phyloP scores from a whole-genome alignment of 1,284 basidiomycete species.

The Pulchroboletus neoregius region DNA sequence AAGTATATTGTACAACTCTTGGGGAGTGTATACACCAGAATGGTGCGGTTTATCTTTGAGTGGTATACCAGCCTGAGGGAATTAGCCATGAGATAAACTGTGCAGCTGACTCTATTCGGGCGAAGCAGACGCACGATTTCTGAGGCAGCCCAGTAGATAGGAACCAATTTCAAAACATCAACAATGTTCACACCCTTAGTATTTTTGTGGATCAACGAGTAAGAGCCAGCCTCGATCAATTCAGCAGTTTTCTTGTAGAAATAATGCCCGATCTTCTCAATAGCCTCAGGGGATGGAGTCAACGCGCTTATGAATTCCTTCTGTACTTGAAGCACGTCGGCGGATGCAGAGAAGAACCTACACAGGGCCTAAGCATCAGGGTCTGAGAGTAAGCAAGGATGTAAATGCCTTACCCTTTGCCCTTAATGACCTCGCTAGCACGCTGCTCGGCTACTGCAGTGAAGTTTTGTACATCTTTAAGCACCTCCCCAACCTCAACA shows the following conservation, averaged over 20 bases:
- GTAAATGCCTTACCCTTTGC: constrained; percentile 47
- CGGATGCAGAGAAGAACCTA: constrained; percentile 57
- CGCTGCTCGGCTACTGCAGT: constrained; percentile 46
- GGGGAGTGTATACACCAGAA: constrained; percentile 55
- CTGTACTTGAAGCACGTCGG: constrained; percentile 43
- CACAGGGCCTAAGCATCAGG: background rate
- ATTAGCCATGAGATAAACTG: constrained; percentile 5
- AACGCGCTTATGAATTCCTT: constrained; percentile 48
- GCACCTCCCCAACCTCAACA: constrained; percentile 48
- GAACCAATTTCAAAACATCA: constrained; percentile 63
- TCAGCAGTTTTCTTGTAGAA: constrained; percentile 60
- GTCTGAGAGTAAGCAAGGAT: background rate
- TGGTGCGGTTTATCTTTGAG: constrained; percentile 57
- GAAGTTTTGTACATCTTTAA: constrained; percentile 48
- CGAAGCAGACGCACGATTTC: constrained; percentile 52
- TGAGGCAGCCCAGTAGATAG: constrained; percentile 63
- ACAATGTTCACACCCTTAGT: constrained; percentile 62
- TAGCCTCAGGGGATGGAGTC: constrained; percentile 40
- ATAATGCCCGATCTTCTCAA: constrained; percentile 50
- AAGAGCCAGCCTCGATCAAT: constrained; percentile 53
- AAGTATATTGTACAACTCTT: constrained; percentile 60
- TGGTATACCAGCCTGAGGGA: constrained; percentile 61
- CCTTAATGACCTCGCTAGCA: constrained; percentile 49
- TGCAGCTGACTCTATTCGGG: background rate
- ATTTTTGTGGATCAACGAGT: constrained; percentile 47